Percentiles rank a stretch among this genome's conserved stretches.
phyloP scores from a whole-genome alignment of 805 yeast species.

The Yarrowia sp. region DNA sequence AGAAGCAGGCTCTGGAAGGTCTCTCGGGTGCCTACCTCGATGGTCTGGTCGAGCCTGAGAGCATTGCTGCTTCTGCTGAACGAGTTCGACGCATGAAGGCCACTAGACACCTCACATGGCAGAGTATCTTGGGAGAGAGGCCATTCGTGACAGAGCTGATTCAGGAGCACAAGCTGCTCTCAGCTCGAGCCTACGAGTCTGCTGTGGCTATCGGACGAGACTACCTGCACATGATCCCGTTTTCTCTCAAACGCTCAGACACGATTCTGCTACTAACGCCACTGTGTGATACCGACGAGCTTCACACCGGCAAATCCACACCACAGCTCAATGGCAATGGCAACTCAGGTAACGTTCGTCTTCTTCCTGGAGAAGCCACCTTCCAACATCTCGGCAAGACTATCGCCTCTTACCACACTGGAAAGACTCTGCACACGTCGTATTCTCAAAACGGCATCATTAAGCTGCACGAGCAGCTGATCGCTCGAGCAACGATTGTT shows the following conservation, averaged over 20 bases:
- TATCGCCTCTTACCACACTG: constrained; percentile 37
- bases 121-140: not conserved
- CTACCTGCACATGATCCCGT: constrained; percentile 10
- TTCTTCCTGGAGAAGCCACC: constrained; percentile 10
- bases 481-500: constrained; percentile 51
- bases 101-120: constrained; percentile 9
- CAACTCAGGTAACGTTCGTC: not conserved
- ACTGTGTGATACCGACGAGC: not conserved
- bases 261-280: not conserved
- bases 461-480: constrained; percentile 53
- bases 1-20: constrained; percentile 54
- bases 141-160: not conserved
- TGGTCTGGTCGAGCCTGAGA: not conserved
- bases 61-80: not conserved
- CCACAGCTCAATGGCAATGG: not conserved
- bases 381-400: constrained; percentile 1
- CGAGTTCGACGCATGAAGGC: not conserved
- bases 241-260: not conserved
- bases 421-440: constrained; percentile 55
- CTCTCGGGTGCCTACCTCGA: constrained; percentile 34
- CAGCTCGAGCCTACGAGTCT: not conserved
- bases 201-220: constrained; percentile 9
- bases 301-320: not conserved
- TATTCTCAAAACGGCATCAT: constrained; percentile 54
- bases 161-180: not conserved